A percentile compares a stretch with the other conserved stretches of the same genome.
phyloP scores from a whole-genome alignment of 2,329 filamentous ascomycete species.

The Triangularia verruculosa region DNA sequence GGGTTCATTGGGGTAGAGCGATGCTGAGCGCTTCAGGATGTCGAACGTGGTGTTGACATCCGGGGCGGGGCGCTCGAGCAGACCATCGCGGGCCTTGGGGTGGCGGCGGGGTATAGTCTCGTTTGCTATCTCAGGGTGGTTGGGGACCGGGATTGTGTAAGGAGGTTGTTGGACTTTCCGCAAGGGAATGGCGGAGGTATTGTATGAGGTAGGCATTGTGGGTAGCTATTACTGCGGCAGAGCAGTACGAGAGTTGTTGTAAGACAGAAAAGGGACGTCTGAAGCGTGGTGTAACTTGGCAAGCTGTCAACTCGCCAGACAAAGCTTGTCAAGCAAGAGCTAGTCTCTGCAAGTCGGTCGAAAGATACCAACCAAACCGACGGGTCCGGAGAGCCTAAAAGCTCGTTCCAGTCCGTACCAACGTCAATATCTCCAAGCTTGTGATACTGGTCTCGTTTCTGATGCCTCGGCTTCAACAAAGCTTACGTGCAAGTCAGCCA shows the following conservation, averaged over 20 bases:
- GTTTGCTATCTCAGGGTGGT: constrained; percentile 66
- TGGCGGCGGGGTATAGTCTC: constrained; percentile 83
- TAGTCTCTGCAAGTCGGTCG: neutral
- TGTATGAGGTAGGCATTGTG: constrained; percentile 41
- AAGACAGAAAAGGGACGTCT: neutral
- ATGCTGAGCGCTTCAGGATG: constrained; percentile 67
- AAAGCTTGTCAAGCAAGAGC: neutral
- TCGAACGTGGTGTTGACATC: constrained; percentile 77
- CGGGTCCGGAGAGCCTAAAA: neutral
- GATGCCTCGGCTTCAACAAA: neutral
- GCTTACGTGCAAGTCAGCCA: neutral
- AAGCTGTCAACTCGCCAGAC: neutral
- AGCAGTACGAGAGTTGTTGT: no score
- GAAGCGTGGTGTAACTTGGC: neutral
- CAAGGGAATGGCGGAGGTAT: constrained; percentile 46
- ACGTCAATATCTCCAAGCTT: neutral
- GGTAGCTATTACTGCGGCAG: no score
- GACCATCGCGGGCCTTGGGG: constrained; percentile 65
- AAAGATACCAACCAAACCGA: neutral
- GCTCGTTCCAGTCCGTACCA: neutral
- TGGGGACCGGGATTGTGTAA: constrained; percentile 70
- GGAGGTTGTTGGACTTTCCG: constrained; percentile 66
- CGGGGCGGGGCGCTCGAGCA: constrained; percentile 62
- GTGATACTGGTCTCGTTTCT: neutral
- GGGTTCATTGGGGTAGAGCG: constrained; percentile 58